Evolutionary conservation across 768 basidiomycete genomes (phyloP).

Genomic region (Boletus barrowsii): DNA sequence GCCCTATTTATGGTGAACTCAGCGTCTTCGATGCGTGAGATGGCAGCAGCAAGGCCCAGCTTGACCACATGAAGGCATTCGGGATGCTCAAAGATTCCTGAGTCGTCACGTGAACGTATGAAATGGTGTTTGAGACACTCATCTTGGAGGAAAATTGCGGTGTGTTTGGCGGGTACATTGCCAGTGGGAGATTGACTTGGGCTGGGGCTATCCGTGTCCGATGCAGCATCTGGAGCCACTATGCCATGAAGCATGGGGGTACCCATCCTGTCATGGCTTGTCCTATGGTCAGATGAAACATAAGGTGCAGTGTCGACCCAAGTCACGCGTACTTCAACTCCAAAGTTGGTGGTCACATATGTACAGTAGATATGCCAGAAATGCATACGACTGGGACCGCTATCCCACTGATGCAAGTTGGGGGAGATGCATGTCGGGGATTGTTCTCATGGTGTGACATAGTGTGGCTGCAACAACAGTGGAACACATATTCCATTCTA

Average conservation of each 20-base stretch:
- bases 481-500: too few relatives aligned
- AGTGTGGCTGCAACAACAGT: too few relatives aligned
- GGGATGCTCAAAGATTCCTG: constrained; percentile 81
- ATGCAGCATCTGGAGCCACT: background rate
- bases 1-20: background rate
- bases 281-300: too few relatives aligned
- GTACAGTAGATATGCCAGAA: too few relatives aligned
- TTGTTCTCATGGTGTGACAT: too few relatives aligned
- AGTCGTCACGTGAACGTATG: constrained; percentile 72
- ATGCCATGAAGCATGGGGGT: background rate
- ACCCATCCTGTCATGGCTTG: background rate
- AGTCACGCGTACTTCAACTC: too few relatives aligned
- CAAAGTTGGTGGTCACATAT: too few relatives aligned
- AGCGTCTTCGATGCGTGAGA: constrained; percentile 62
- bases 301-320: too few relatives aligned
- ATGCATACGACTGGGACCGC: too few relatives aligned
- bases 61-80: constrained; percentile 85
- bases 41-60: constrained; percentile 75
- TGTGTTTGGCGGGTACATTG: constrained; percentile 11
- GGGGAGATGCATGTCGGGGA: too few relatives aligned
- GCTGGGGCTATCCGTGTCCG: background rate
- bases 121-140: constrained; percentile 72
- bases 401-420: too few relatives aligned
- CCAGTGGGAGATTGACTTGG: background rate
- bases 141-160: constrained; percentile 56